Conservation (phyloP, 176 grass and related monocot species). For the Chrysopogon serrulatus region DNA sequence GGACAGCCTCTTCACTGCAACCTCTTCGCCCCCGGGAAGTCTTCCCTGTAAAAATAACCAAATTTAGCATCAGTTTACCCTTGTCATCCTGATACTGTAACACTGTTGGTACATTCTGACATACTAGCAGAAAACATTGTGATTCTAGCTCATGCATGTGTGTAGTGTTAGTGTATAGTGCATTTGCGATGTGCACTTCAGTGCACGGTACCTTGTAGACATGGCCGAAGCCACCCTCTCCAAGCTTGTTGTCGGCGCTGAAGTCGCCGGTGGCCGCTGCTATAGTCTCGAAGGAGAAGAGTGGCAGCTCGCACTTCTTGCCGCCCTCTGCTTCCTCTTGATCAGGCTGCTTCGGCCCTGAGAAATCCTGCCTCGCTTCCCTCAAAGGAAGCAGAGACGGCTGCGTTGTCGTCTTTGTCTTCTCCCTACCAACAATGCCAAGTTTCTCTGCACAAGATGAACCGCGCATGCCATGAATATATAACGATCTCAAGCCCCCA, state of each 20-base stretch:
- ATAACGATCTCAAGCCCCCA: too few relatives aligned
- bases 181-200: not conserved
- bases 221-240: constrained; percentile 80
- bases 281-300: constrained; percentile 52
- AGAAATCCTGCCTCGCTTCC: constrained; percentile 23
- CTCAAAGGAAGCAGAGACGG: not conserved
- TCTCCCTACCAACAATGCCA: not conserved
- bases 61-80: too few relatives aligned
- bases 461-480: not conserved
- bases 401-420: not conserved
- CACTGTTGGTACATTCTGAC: not conserved
- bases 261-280: constrained; percentile 60
- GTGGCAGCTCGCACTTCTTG: constrained; percentile 54
- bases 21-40: constrained; percentile 31
- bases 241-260: constrained; percentile 58
- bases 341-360: constrained; percentile 28
- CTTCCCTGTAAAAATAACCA: not conserved
- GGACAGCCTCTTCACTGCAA: constrained; percentile 71
- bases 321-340: constrained; percentile 41
- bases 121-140: not conserved
- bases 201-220: constrained; percentile 69
- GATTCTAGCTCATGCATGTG: not conserved
- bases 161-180: not conserved
- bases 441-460: constrained; percentile 12
- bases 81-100: not conserved